Evolutionary conservation across 176 grass and related monocot species (phyloP).

Genomic region (bread wheat (Triticum aestivum)): IWGSC_CS_RefSeq_v2.1 NC_057804.1:92528187-92528686

Average conservation of each 20-base stretch:
- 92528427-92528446: neutral
- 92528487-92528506: neutral
- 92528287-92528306: too few relatives aligned
- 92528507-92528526: neutral
- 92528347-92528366: neutral
- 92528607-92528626: too few relatives aligned
- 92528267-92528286: neutral
- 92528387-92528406: neutral
- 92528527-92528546: neutral
- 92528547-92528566: neutral
- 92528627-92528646: neutral
- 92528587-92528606: too few relatives aligned
- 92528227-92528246: neutral
- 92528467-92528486: neutral
- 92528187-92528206: neutral
- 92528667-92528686: neutral
- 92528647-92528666: neutral
- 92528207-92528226: neutral
- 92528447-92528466: neutral
- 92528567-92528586: neutral
- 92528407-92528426: neutral
- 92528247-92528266: slow-evolving; percentile 10
- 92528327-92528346: neutral
- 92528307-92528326: neutral
- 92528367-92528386: neutral